These are phyloP conservation scores for Vicia faba DNA, from an alignment of 306 rosid genomes.

Conservation along the genomic window DNA sequence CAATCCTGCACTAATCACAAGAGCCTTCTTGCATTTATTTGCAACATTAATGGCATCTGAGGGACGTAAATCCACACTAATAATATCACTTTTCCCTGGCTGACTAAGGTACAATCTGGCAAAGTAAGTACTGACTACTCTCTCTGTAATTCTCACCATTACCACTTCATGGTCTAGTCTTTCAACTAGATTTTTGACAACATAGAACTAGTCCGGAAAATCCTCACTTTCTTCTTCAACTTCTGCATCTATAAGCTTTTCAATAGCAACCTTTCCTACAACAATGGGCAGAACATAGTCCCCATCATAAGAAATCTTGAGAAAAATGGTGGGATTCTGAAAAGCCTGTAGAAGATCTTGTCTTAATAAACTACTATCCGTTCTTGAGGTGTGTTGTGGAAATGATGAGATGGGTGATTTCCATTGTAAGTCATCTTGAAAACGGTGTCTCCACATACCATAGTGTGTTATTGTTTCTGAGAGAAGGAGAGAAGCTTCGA, in stretches of 20 bases:
- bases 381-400: slow-evolving; percentile 42
- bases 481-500: slow-evolving; percentile 86
- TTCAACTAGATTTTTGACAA: slow-evolving; percentile 65
- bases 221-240: slow-evolving; percentile 60
- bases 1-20: slow-evolving; percentile 71
- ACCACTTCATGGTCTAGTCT: slow-evolving; percentile 75
- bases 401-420: slow-evolving; percentile 41
- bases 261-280: slow-evolving; percentile 82
- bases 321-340: slow-evolving; percentile 86
- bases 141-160: slow-evolving; percentile 84
- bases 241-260: slow-evolving; percentile 67
- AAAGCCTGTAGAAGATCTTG: slow-evolving; percentile 68
- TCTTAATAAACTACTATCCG: slow-evolving; percentile 43
- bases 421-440: slow-evolving; percentile 53
- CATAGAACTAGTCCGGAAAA: slow-evolving; percentile 68
- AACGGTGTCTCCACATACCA: slow-evolving; percentile 66
- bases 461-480: slow-evolving; percentile 86
- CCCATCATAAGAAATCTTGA: slow-evolving; percentile 89
- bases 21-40: slow-evolving; percentile 87
- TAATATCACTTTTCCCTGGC: slow-evolving; percentile 71
- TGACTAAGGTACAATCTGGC: slow-evolving; percentile 80
- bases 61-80: slow-evolving; percentile 89
- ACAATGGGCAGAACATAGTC: slow-evolving; percentile 89
- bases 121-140: slow-evolving; percentile 80
- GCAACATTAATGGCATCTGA: slow-evolving; percentile 96